Conservation (phyloP, 768 basidiomycete genomes). For the Boletus speciosus region DNA sequence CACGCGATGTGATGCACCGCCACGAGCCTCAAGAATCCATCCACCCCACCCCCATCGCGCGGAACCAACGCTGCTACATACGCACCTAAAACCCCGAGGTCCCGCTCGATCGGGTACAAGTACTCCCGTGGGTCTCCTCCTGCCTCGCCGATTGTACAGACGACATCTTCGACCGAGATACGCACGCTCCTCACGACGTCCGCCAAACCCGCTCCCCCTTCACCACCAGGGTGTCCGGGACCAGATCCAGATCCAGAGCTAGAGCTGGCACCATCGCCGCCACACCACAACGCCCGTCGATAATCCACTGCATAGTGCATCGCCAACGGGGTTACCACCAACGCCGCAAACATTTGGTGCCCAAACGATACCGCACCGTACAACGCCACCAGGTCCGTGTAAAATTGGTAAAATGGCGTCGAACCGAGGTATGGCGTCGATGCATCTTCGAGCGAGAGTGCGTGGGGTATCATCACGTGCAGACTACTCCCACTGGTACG, state of each 20-base stretch:
- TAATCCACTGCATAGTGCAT: conserved; percentile 81
- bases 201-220: background rate
- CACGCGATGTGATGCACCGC: conserved; percentile 78
- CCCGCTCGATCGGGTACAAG: conserved; percentile 67
- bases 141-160: conserved; percentile 25
- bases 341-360: conserved; percentile 66
- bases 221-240: background rate
- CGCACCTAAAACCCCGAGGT: conserved; percentile 56
- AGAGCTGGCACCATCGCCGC: conserved; percentile 43
- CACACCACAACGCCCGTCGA: conserved; percentile 79
- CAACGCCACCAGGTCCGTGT: conserved; percentile 85
- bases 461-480: conserved; percentile 6
- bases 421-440: conserved; percentile 57
- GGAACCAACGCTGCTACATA: conserved; percentile 51
- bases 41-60: conserved; percentile 33
- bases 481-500: no score
- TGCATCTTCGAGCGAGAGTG: conserved; percentile 46
- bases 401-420: conserved; percentile 89
- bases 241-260: background rate
- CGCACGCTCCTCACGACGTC: conserved; percentile 53
- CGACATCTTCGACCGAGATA: conserved; percentile 46
- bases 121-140: conserved; percentile 50
- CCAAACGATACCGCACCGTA: conserved; percentile 91
- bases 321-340: conserved; percentile 74
- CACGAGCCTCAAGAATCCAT: conserved; percentile 61